Evolutionary conservation across 306 rosid genomes (phyloP), one percentile per base, ranked within the genome.

Genomic region (Casuarina equisetifolia): DNA sequence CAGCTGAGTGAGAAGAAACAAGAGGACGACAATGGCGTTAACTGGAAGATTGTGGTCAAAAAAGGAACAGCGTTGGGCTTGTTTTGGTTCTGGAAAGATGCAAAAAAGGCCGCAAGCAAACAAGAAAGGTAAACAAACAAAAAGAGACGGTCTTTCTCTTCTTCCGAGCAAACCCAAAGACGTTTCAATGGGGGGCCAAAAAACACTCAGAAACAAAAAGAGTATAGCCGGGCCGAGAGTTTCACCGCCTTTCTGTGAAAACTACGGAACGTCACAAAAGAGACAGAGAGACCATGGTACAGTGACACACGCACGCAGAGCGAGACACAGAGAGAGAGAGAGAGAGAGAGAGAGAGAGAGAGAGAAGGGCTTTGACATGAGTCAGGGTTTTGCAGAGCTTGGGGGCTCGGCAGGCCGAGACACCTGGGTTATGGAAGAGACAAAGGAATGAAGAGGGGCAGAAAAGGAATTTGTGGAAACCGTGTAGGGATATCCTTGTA

Each of bases 401-500:
- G 40, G 50, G 73, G 66, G 54, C 25, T 54, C 39, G 25, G 64
- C 12, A 73, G 75, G 53, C 75, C 82, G 72, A 59, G 80, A 83
- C 82, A 77, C 54, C 77, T 58, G 86, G 86, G 51, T 78, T 74
- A 50, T 48, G 58, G 66, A 11, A 61, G 70, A 73, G 54, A 3
- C 8, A 63, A 45, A 55, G 48, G 51, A 57, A 42, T 48, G 63
- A 67, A 20, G 3, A 8, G 38, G 91, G 87, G 85, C 32, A 79
- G 46, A 20, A 68, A 3, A n/a, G 90, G 85, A 38, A 87, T 17
- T 25, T 83, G 3, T 3, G 42, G 5, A 15, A 17, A 61, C 36
- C 32, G 9, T 4, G 7, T 9, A 51, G 11, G 88, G 82, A 72
- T 83, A 85, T 88, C 81, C 76, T 42, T 17, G 45, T 80, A 82